These are phyloP conservation scores for Escallonia rubra DNA, from an alignment of 129 eudicot genomes.

Conservation along the genomic window DNA sequence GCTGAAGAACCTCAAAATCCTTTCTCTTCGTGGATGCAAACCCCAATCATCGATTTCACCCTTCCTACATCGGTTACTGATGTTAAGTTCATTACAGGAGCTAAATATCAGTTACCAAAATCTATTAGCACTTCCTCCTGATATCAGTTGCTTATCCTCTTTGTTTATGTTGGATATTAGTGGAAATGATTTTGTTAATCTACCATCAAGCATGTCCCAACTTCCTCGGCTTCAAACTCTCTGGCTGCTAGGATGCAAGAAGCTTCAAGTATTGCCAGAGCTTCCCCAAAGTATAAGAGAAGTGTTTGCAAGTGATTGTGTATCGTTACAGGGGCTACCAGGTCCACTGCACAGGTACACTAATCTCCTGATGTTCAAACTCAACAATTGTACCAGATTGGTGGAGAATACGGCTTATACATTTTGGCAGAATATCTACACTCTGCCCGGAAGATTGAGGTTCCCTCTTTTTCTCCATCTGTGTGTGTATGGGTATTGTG, in stretches of 20 bases:
- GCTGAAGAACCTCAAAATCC: slow-evolving; percentile 4
- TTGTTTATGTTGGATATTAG: slow-evolving; percentile 29
- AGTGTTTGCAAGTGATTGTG: background rate
- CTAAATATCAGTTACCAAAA: slow-evolving; percentile 25
- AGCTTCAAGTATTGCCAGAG: slow-evolving; percentile 32
- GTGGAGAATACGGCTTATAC: too few relatives aligned
- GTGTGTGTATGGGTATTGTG: too few relatives aligned
- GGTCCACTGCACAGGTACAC: background rate
- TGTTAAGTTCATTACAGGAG: slow-evolving; percentile 18
- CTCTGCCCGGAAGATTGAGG: too few relatives aligned
- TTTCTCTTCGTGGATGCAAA: too few relatives aligned
- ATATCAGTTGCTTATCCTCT: slow-evolving; percentile 17
- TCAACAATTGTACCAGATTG: too few relatives aligned
- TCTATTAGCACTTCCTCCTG: slow-evolving; percentile 11
- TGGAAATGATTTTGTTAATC: slow-evolving; percentile 26
- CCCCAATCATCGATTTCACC: too few relatives aligned
- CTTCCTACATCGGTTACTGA: slow-evolving; percentile 23
- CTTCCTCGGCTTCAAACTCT: slow-evolving; percentile 30
- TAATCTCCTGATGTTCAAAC: too few relatives aligned
- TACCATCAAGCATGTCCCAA: slow-evolving; percentile 22
- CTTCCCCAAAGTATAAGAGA: slow-evolving; percentile 33
- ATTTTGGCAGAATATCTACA: too few relatives aligned
- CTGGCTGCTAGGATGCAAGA: slow-evolving; percentile 38
- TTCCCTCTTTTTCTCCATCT: too few relatives aligned
- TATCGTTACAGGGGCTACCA: background rate